phyloP scores from a whole-genome alignment of 1,284 basidiomycete species.

The Neolentinus lepideus region DNA sequence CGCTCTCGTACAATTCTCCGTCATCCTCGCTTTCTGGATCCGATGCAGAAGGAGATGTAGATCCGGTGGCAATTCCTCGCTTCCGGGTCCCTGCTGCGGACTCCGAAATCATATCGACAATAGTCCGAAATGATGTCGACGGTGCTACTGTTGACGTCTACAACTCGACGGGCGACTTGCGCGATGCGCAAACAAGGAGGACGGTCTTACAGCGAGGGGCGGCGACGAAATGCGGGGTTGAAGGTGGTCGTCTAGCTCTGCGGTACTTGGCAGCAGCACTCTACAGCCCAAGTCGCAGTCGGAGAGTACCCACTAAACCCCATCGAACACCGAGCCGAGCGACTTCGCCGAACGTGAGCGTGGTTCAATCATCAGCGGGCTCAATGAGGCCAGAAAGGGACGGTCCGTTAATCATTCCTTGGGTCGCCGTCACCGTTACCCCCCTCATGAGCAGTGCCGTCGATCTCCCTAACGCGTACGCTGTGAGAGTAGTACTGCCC shows the following conservation, averaged over 20 bases:
- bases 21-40: constrained; percentile 12
- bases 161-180: constrained; percentile 48
- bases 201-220: constrained; percentile 53
- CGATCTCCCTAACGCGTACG: constrained; percentile 39
- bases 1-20: constrained; percentile 9
- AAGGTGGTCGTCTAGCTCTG: constrained; percentile 50
- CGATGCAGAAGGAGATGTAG: constrained; percentile 29
- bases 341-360: constrained; percentile 22
- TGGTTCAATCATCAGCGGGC: constrained; percentile 17
- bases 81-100: constrained; percentile 63
- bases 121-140: constrained; percentile 51
- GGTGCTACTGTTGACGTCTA: constrained; percentile 41
- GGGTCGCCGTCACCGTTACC: constrained; percentile 45
- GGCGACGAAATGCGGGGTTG: constrained; percentile 46
- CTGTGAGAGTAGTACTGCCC: constrained; percentile 48
- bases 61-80: constrained; percentile 52
- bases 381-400: constrained; percentile 36
- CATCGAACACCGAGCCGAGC: constrained; percentile 18
- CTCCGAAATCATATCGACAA: constrained; percentile 44
- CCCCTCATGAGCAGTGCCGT: constrained; percentile 28
- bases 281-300: constrained; percentile 8
- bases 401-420: constrained; percentile 56
- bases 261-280: constrained; percentile 25
- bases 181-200: constrained; percentile 50
- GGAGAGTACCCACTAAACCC: constrained; percentile 14